Conservation (phyloP, 495 filamentous ascomycete genomes). For the Rhizodiscina lignyota region DNA sequence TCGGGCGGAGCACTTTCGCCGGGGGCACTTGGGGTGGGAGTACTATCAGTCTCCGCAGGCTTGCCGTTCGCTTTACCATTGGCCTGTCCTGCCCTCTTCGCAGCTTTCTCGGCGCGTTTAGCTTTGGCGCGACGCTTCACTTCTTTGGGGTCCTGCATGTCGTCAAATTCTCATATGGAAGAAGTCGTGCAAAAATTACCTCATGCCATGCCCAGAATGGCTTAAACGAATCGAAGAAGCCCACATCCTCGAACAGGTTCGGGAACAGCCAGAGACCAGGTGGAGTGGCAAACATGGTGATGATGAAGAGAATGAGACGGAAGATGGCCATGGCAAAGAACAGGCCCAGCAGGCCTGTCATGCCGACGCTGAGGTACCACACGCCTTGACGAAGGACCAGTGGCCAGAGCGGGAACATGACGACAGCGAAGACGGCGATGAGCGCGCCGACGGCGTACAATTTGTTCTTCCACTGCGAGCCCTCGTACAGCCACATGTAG, state of each 20-base stretch:
- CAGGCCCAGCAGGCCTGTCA: constrained; percentile 76
- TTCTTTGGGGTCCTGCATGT: neutral
- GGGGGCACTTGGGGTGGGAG: neutral
- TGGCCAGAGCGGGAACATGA: constrained; percentile 96
- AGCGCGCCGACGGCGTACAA: constrained; percentile 75
- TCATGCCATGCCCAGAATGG: constrained; percentile 98
- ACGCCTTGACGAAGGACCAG: constrained; percentile 79
- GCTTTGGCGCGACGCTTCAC: neutral
- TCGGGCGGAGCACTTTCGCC: neutral
- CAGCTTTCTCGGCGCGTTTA: neutral
- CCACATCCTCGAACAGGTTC: constrained; percentile 96
- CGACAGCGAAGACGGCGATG: constrained; percentile 63
- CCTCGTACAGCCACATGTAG: constrained; percentile 95
- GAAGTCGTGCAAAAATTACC: constrained; percentile 32
- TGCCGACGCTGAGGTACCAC: constrained; percentile 93
- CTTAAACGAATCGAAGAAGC: constrained; percentile 94
- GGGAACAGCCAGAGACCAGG: constrained; percentile 96
- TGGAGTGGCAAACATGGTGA: constrained; percentile 70
- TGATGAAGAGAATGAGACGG: constrained; percentile 82
- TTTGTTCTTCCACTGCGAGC: constrained; percentile 82
- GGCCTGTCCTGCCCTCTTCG: neutral
- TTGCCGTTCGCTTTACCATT: neutral
- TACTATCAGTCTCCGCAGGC: neutral
- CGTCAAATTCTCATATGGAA: neutral
- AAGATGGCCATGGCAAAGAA: constrained; percentile 98